These are phyloP conservation scores for Forsythia suspensa DNA, from an alignment of 257 asterid genomes.

Conservation along the genomic window DNA sequence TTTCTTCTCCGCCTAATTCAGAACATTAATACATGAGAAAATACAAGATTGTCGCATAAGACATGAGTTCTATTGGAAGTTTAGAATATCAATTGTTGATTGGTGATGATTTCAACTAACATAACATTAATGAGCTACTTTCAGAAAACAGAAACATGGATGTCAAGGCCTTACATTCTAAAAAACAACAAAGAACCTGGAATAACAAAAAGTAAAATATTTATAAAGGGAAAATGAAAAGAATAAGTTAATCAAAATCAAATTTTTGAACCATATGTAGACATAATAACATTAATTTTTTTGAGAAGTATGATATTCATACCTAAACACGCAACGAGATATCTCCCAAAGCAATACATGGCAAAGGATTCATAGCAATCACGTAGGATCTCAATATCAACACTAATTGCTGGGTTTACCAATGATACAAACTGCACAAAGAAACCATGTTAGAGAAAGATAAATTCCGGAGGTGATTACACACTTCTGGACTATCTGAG, in stretches of 20 bases:
- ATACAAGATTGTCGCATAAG: constrained; percentile 1
- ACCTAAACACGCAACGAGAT: constrained; percentile 96
- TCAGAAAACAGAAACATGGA: constrained; percentile 2
- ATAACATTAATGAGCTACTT: constrained; percentile 14
- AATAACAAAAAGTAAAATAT: constrained; percentile 4
- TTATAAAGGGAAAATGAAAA: neutral
- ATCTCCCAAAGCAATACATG: constrained; percentile 99
- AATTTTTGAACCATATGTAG: constrained; percentile 1
- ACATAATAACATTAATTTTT: constrained; percentile 1
- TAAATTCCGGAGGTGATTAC: neutral
- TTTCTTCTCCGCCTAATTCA: constrained; percentile 82
- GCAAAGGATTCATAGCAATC: constrained; percentile 99
- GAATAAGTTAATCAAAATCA: neutral
- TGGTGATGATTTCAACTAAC: constrained; percentile 16
- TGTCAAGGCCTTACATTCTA: neutral
- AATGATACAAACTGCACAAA: constrained; percentile 78
- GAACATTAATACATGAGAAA: constrained; percentile 14
- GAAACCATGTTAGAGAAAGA: constrained; percentile 24
- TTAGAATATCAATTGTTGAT: constrained; percentile 14
- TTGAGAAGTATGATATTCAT: constrained; percentile 29
- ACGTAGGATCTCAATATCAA: constrained; percentile 84
- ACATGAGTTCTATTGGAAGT: neutral
- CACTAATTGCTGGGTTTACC: constrained; percentile 82
- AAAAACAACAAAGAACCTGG: constrained; percentile 4
- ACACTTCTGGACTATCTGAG: neutral